These are phyloP conservation scores for Articulospora tetracladia DNA, from an alignment of 495 filamentous ascomycete species.

Conservation along the genomic window DNA sequence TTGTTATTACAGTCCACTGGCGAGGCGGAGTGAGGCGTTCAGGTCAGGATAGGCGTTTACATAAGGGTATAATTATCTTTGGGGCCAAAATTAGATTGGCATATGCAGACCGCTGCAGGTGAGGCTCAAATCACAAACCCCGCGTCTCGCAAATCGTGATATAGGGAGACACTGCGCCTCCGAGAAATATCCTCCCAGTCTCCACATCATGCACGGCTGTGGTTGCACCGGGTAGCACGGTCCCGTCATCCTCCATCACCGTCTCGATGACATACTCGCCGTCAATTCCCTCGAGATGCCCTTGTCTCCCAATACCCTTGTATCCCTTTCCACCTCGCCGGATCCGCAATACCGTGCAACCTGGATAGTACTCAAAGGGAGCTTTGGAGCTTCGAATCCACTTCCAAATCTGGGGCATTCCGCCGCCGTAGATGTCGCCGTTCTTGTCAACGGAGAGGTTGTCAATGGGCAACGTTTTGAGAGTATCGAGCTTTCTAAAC, in stretches of 20 bases:
- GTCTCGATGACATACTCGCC: constrained; percentile 24
- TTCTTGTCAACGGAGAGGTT: constrained; percentile 36
- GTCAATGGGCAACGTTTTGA: constrained; percentile 32
- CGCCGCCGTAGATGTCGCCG: constrained; percentile 34
- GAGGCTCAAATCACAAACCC: neutral
- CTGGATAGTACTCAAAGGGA: constrained; percentile 5
- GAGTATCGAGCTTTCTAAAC: constrained; percentile 23
- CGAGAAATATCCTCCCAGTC: constrained; percentile 24
- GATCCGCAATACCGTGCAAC: constrained; percentile 17
- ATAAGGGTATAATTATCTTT: too few relatives aligned
- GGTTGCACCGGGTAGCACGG: constrained; percentile 22
- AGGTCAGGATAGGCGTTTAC: too few relatives aligned
- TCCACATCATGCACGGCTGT: constrained; percentile 23
- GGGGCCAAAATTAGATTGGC: too few relatives aligned
- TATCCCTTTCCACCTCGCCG: constrained; percentile 10
- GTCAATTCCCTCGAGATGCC: neutral
- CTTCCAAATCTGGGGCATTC: constrained; percentile 23
- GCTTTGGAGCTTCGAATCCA: constrained; percentile 3
- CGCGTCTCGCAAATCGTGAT: constrained; percentile 23
- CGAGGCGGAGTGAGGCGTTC: too few relatives aligned
- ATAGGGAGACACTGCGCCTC: constrained; percentile 16
- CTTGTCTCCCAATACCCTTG: neutral
- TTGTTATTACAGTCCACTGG: too few relatives aligned
- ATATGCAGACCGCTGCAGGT: too few relatives aligned
- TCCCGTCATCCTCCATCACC: constrained; percentile 28